Percentiles rank a stretch among this genome's conserved stretches.
These are phyloP conservation scores for Erodium chrysanthum DNA, from an alignment of 441 rosid genomes.

Conservation along the genomic window DNA sequence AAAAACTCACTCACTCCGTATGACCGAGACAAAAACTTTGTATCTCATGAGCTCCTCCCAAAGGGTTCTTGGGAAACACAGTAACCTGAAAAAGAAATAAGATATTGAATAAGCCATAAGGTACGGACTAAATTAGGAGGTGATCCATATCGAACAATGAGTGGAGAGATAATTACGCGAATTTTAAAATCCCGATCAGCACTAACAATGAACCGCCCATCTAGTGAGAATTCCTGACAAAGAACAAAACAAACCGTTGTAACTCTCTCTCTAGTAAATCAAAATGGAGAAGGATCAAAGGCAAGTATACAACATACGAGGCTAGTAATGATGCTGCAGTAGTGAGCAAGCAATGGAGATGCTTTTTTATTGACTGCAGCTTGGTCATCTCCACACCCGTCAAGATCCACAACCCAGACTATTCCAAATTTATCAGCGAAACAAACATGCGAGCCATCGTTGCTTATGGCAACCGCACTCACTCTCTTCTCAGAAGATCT, in stretches of 20 bases:
- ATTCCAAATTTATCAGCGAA: constrained; percentile 93
- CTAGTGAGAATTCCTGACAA: constrained; percentile 76
- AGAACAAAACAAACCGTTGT: constrained; percentile 9
- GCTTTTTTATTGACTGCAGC: constrained; percentile 40
- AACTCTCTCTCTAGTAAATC: background rate
- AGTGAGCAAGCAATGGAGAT: constrained; percentile 65
- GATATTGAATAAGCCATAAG: constrained; percentile 8
- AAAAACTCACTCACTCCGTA: constrained; percentile 67
- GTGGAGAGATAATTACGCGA: constrained; percentile 44
- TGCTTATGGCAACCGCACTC: constrained; percentile 62
- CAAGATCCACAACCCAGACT: constrained; percentile 69
- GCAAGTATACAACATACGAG: constrained; percentile 33
- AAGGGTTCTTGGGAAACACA: constrained; percentile 64
- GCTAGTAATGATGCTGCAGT: constrained; percentile 89
- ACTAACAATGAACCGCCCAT: constrained; percentile 61
- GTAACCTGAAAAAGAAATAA: constrained; percentile 44
- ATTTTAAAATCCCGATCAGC: constrained; percentile 87
- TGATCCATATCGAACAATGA: constrained; percentile 9
- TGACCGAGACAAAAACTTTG: constrained; percentile 92
- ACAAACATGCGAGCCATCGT: constrained; percentile 52
- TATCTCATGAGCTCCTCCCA: constrained; percentile 83
- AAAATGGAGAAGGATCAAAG: background rate
- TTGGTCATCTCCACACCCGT: constrained; percentile 32
- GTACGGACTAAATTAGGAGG: constrained; percentile 12
- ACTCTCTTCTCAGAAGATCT: constrained; percentile 88